Evolutionary conservation across 2,329 filamentous ascomycete genomes (phyloP).

Genomic region (Fusarium floridanum): DNA sequence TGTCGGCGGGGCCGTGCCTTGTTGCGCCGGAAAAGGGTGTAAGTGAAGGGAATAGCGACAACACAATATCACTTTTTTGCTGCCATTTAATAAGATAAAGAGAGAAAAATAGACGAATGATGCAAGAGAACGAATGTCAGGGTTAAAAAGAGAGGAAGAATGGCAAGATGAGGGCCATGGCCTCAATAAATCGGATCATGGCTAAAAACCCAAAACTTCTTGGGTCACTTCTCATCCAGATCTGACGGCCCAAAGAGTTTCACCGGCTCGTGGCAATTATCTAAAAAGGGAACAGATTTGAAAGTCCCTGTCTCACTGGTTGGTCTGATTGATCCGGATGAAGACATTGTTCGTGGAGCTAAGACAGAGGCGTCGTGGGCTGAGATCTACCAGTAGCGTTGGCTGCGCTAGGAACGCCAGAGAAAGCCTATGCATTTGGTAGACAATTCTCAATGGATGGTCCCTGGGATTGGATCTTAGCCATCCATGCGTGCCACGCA

Average conservation of each 20-base stretch:
- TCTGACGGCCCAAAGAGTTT: not conserved
- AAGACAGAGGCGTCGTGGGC: conserved; percentile 2
- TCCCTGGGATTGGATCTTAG: conserved; percentile 10
- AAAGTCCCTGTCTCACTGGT: conserved; percentile 13
- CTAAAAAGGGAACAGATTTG: conserved; percentile 25
- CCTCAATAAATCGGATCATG: conserved; percentile 14
- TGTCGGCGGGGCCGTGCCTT: not conserved
- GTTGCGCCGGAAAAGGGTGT: conserved; percentile 2
- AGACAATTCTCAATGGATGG: conserved; percentile 5
- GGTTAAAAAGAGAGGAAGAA: not conserved
- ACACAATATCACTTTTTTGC: not conserved
- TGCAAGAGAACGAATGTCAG: not conserved
- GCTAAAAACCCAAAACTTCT: not conserved
- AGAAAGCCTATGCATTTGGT: not conserved
- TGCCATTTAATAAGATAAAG: no score
- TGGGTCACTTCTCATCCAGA: not conserved
- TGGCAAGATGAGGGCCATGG: not conserved
- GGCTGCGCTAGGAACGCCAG: conserved; percentile 12
- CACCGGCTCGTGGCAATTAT: conserved; percentile 22
- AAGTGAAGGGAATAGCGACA: not conserved
- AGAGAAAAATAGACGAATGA: not conserved
- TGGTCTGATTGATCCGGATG: conserved; percentile 23
- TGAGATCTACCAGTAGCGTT: not conserved
- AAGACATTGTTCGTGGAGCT: not conserved
- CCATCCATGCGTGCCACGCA: conserved; percentile 9